phyloP scores from a whole-genome alignment of 331 rosid species.

The Saraca asoca region DNA sequence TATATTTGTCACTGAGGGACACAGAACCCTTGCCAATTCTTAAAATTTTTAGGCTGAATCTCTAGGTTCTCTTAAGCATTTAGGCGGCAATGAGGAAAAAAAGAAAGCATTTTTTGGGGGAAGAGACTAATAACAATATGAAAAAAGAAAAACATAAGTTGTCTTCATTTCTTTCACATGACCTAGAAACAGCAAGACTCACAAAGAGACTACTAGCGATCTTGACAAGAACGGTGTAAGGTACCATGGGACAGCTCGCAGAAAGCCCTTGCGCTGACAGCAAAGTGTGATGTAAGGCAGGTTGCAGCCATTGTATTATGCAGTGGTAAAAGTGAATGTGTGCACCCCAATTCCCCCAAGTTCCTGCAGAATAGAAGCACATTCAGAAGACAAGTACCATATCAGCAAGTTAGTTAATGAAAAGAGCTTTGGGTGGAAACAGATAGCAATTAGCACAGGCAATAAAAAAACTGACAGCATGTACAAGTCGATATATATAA shows the following conservation, averaged over 20 bases:
- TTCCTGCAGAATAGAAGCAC: slow-evolving; percentile 46
- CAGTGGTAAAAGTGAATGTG: slow-evolving; percentile 67
- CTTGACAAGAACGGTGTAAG: slow-evolving; percentile 97
- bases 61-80: slow-evolving; percentile 4
- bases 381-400: not conserved
- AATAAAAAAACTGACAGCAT: not conserved
- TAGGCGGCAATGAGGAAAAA: not conserved
- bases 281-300: slow-evolving; percentile 64
- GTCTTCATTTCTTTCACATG: slow-evolving; percentile 33
- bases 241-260: slow-evolving; percentile 95
- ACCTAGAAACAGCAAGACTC: slow-evolving; percentile 92
- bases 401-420: not conserved
- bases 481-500: not conserved
- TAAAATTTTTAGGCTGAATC: not conserved
- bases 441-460: not conserved
- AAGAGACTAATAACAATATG: slow-evolving; percentile 15
- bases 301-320: slow-evolving; percentile 46
- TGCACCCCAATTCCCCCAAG: slow-evolving; percentile 82
- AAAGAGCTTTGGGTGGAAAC: not conserved
- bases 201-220: slow-evolving; percentile 98
- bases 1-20: slow-evolving; percentile 35
- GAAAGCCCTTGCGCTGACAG: slow-evolving; percentile 59
- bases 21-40: slow-evolving; percentile 21
- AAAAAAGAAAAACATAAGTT: slow-evolving; percentile 2
- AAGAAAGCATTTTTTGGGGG: not conserved